Conservation (phyloP, 768 basidiomycete species). For the Leccinum variicolor region DNA sequence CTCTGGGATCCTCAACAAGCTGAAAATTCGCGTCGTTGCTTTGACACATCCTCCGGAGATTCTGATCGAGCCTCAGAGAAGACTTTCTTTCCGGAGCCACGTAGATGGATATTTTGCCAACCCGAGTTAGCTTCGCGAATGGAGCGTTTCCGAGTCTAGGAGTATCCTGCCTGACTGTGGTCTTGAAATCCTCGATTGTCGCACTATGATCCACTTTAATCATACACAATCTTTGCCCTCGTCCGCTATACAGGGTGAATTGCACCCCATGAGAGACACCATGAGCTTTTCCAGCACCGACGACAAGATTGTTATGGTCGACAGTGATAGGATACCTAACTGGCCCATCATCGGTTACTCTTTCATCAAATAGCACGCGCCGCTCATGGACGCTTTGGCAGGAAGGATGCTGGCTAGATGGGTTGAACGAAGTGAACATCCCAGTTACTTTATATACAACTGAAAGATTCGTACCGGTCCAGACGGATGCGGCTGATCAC, state of each 20-base stretch:
- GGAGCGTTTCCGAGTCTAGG: neutral
- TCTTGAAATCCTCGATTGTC: slow-evolving; percentile 6
- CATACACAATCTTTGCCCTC: neutral
- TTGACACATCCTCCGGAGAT: no score
- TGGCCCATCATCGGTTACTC: slow-evolving; percentile 4
- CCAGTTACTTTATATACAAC: no score
- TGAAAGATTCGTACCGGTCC: neutral
- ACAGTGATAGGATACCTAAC: neutral
- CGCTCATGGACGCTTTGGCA: slow-evolving; percentile 22
- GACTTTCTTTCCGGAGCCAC: neutral
- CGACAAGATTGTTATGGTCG: slow-evolving; percentile 7
- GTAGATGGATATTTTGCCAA: neutral
- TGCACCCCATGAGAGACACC: slow-evolving; percentile 16
- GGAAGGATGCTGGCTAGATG: slow-evolving; percentile 19
- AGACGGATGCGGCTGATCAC: slow-evolving; percentile 14
- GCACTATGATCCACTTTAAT: neutral
- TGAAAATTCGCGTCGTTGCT: neutral
- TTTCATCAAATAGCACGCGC: slow-evolving; percentile 24
- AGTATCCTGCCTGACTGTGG: neutral
- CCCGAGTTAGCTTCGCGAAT: slow-evolving; percentile 1
- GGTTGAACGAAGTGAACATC: neutral
- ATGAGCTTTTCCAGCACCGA: slow-evolving; percentile 24
- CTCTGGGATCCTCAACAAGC: neutral
- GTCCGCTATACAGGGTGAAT: slow-evolving; percentile 19
- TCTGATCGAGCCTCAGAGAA: neutral